Percentiles rank a stretch among this genome's conserved stretches.
Evolutionary conservation across 257 asterid species (phyloP).

Genomic region (Lycium ferocissimum): DNA sequence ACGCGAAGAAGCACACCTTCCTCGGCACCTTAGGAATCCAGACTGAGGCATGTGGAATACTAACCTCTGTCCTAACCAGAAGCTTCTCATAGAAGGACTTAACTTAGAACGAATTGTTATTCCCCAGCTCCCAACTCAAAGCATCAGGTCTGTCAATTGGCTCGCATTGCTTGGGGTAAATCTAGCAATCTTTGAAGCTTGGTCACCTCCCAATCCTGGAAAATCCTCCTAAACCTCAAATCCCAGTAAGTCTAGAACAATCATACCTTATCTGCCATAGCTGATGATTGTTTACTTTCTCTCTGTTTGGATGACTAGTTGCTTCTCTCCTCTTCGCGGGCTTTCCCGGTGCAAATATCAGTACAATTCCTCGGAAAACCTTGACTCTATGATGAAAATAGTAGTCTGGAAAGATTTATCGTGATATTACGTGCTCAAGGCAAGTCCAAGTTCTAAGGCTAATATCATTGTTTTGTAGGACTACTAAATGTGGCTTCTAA

Average conservation of each 20-base stretch:
- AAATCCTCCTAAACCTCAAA: too few species aligned
- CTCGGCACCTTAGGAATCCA: too few species aligned
- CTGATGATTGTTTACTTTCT: conserved; percentile 23
- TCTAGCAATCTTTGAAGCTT: too few species aligned
- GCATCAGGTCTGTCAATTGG: too few species aligned
- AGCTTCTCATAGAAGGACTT: too few species aligned
- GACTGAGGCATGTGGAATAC: too few species aligned
- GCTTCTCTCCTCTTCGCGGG: not conserved
- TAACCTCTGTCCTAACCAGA: too few species aligned
- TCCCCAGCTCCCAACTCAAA: too few species aligned
- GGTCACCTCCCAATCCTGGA: too few species aligned
- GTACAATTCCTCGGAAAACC: not conserved
- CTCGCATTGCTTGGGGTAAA: too few species aligned
- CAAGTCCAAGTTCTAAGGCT: conserved; percentile 5
- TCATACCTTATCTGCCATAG: not conserved
- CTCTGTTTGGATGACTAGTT: not conserved
- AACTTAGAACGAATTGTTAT: too few species aligned
- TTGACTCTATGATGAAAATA: conserved; percentile 22
- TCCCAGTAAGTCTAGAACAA: not conserved
- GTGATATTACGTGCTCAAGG: not conserved
- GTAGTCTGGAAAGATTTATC: not conserved
- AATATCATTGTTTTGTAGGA: conserved; percentile 4
- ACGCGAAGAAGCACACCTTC: too few species aligned
- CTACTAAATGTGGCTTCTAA: conserved; percentile 15
- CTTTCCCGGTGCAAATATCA: conserved; percentile 14